Base-by-base conservation (phyloP, 805 yeast species). In the Candida michaelii region DNA sequence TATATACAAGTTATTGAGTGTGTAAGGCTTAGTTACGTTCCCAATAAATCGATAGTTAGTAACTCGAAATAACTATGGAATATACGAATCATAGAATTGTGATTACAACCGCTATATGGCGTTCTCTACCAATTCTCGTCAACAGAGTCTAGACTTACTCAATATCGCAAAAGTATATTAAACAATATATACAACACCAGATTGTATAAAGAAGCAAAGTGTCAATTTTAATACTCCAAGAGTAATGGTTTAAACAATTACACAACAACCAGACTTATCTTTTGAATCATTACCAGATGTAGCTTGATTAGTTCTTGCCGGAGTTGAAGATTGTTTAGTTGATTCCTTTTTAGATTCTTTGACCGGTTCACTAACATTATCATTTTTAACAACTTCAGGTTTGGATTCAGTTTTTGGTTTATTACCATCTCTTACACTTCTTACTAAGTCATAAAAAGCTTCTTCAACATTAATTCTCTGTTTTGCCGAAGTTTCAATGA, bases 401-500 rank as follows among this genome's bases (percentile, higher is more conserved):
- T 33, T 12, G 12, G 19, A 14, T 14, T 16, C 27, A 18, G 27
- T 16, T n/a, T 27, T 23, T 12, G 47, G 36, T 12, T 36, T 27
- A 35, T 44, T 45, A 14, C 50, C 52, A 32, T 56, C 62, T 48
- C 65, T 74, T 41, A 83, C 79, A 33, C 72, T 69, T 51, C 89
- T 74, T 12, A 83, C 86, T 49, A 85, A 60, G 29, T 80, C 82
- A 56, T 75, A 82, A 62, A 88, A 88, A 2, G 90, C 85, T 54
- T 83, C 89, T 58, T 88, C 95, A 34, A 93, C 97, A 55, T 93
- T 90, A 51, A 84, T 76, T 46, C 95, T 83, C 55, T 85, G 87
- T 63, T 93, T 93, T 17, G 98, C 98, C 30, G 91, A 82, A 1
- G 98, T 88, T 66, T 93, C 99, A 53, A 90, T 75, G 60, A 90